Evolutionary conservation across 805 yeast species (phyloP).

Genomic region (Starmerella davenportii): DNA sequence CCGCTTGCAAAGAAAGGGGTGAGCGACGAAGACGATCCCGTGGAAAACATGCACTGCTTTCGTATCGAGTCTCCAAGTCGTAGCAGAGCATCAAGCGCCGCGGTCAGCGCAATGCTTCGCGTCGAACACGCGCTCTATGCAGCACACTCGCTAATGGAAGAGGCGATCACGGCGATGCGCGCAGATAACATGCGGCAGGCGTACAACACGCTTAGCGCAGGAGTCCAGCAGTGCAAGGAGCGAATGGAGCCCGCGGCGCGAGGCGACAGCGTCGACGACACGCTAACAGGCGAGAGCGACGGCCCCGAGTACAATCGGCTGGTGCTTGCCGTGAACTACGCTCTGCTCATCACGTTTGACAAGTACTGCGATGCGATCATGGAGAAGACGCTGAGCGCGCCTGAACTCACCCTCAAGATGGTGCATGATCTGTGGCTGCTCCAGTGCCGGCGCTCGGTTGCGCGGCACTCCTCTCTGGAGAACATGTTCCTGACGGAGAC

Average conservation of each 20-base stretch:
- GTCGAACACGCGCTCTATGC: neutral
- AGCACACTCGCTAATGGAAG: neutral
- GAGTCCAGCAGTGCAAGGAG: slow-evolving; percentile 1
- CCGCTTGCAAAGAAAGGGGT: neutral
- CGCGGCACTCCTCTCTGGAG: neutral
- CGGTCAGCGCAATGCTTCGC: neutral
- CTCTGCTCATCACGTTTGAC: neutral
- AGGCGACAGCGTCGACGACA: neutral
- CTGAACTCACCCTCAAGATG: neutral
- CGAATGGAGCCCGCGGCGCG: neutral
- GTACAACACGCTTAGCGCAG: neutral
- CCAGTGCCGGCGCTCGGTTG: neutral
- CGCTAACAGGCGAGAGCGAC: neutral
- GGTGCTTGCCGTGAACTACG: neutral
- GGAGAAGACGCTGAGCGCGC: neutral
- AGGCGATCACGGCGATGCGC: neutral
- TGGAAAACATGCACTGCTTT: neutral
- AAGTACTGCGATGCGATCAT: slow-evolving; percentile 4
- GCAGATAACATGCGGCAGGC: neutral
- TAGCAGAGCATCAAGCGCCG: neutral
- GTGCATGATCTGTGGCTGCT: slow-evolving; percentile 4
- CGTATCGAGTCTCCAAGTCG: neutral
- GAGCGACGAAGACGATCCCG: neutral
- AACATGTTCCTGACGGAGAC: neutral
- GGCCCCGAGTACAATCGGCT: neutral